Evolutionary conservation across 2,329 filamentous ascomycete species (phyloP).

Genomic region (Trichoderma arundinaceum): DNA sequence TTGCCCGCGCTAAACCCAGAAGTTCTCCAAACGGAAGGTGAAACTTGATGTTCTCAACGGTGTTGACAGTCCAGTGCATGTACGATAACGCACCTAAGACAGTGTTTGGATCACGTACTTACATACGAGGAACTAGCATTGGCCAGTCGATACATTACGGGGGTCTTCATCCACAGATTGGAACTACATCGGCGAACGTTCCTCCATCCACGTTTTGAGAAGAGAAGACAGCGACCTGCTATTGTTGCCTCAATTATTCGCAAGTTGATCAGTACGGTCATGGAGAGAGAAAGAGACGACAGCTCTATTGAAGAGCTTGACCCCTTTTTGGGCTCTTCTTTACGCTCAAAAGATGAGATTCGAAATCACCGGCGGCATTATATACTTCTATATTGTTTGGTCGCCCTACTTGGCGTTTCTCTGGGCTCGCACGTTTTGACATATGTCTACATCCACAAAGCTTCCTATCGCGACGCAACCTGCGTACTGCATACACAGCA

Average conservation of each 20-base stretch:
- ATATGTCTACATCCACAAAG: constrained; percentile 14
- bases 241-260: not conserved
- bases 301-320: constrained; percentile 19
- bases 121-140: not conserved
- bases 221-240: not conserved
- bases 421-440: constrained; percentile 6
- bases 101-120: not conserved
- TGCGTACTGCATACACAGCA: constrained; percentile 24
- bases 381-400: constrained; percentile 5
- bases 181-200: not conserved
- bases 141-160: not conserved
- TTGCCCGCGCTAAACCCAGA: not conserved
- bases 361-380: not conserved
- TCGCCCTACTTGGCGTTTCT: not conserved
- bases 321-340: constrained; percentile 12
- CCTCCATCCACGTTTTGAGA: not conserved
- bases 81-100: not conserved
- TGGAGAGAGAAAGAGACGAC: constrained; percentile 16
- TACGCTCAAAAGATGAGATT: not conserved
- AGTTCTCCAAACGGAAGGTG: constrained; percentile 9
- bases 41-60: not conserved
- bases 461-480: constrained; percentile 16
- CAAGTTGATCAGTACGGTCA: not conserved
- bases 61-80: not conserved
- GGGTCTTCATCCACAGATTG: not conserved